Evolutionary conservation across 1,284 basidiomycete species (phyloP).

Genomic region (Pulveroboletus sp.): DNA sequence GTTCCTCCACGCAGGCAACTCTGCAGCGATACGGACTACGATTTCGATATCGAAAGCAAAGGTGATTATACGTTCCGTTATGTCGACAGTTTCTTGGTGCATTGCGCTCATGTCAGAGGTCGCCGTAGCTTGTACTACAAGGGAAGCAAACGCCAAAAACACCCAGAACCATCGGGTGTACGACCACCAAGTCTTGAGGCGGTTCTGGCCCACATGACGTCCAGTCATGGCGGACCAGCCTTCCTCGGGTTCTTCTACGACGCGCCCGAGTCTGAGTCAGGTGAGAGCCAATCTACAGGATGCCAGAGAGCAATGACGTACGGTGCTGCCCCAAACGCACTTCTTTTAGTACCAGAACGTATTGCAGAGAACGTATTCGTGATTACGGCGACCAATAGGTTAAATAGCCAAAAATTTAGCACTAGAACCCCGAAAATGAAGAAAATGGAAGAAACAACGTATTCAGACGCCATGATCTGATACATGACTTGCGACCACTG

Average conservation of each 20-base stretch:
- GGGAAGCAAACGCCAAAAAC: conserved; percentile 67
- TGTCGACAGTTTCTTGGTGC: conserved; percentile 55
- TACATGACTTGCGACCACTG: conserved; percentile 89
- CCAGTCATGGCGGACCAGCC: conserved; percentile 55
- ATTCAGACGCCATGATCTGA: conserved; percentile 88
- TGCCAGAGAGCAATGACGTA: conserved; percentile 34
- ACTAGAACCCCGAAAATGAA: conserved; percentile 85
- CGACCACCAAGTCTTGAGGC: conserved; percentile 56
- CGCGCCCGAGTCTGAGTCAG: conserved; percentile 44
- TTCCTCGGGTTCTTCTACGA: conserved; percentile 59
- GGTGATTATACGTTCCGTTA: conserved; percentile 80
- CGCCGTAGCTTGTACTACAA: conserved; percentile 80
- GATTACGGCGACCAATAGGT: conserved; percentile 95
- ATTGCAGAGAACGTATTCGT: conserved; percentile 94
- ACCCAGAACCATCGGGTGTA: conserved; percentile 79
- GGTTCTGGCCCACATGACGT: conserved; percentile 47
- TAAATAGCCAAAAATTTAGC: conserved; percentile 93
- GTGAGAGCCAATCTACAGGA: not conserved
- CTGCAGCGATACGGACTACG: conserved; percentile 68
- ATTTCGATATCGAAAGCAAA: conserved; percentile 91
- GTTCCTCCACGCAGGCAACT: conserved; percentile 80
- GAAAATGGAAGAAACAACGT: conserved; percentile 84
- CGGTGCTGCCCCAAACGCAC: conserved; percentile 88
- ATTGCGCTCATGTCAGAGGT: conserved; percentile 54
- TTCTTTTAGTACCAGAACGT: conserved; percentile 84